Evolutionary conservation across 306 rosid genomes (phyloP).

Genomic region (Rosa rugosa): DNA sequence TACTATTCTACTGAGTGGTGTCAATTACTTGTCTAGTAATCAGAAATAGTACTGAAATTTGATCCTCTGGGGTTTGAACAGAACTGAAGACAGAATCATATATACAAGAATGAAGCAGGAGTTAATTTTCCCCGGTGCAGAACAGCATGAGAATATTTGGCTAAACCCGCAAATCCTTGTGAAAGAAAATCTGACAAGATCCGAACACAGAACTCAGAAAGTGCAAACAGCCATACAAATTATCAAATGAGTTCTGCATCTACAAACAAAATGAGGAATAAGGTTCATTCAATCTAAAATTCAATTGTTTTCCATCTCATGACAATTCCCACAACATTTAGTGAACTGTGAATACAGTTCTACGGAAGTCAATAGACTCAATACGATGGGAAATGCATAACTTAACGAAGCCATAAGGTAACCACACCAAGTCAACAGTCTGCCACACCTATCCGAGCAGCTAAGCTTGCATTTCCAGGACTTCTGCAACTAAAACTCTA

Average conservation of each 20-base stretch:
- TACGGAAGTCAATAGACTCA: neutral
- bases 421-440: no score
- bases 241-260: neutral
- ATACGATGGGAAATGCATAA: neutral
- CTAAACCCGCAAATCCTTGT: neutral
- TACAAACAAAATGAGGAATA: neutral
- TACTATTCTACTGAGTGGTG: no score
- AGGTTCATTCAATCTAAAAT: neutral
- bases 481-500: slow-evolving; percentile 1
- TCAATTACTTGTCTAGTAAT: neutral
- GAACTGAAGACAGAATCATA: neutral
- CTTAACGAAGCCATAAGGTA: neutral
- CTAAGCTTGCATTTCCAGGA: neutral
- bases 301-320: neutral
- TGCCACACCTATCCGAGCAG: neutral
- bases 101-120: no score
- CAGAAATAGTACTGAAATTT: neutral
- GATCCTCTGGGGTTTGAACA: neutral
- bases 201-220: neutral
- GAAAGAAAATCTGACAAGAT: neutral
- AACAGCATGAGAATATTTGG: neutral
- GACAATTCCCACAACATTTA: neutral
- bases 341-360: neutral
- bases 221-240: neutral
- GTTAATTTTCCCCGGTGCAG: no score